Conservation (phyloP, 148 eudicot genomes). For the Persicaria tinctoria region DNA sequence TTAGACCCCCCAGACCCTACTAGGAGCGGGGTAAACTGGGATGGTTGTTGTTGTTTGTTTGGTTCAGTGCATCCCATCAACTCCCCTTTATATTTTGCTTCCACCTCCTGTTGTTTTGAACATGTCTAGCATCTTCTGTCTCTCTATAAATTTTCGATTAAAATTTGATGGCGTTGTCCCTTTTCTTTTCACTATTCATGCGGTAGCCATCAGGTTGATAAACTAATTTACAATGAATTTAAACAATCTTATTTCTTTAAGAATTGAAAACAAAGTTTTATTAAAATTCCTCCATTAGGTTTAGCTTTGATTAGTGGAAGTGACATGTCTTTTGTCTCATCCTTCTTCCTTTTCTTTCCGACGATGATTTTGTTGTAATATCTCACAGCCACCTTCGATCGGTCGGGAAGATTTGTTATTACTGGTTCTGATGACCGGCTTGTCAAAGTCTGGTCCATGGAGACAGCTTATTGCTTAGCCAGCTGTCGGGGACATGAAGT, state of each 20-base stretch:
- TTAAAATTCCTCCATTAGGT: background rate
- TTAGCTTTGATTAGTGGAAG: conserved; percentile 1
- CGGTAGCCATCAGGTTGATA: background rate
- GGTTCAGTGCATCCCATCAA: background rate
- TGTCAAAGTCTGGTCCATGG: conserved; percentile 98
- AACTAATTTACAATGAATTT: background rate
- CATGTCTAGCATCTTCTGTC: background rate
- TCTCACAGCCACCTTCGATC: conserved; percentile 76
- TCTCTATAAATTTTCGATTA: background rate
- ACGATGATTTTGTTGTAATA: background rate
- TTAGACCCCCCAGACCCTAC: too few relatives aligned
- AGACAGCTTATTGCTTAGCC: conserved; percentile 89
- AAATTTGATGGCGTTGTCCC: background rate
- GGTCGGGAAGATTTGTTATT: conserved; percentile 86
- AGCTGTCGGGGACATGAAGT: conserved; percentile 99
- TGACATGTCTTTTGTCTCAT: background rate
- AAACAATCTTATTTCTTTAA: background rate
- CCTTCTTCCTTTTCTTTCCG: background rate
- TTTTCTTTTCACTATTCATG: background rate
- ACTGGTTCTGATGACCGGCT: conserved; percentile 99
- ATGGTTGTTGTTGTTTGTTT: background rate
- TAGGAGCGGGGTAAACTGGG: too few relatives aligned
- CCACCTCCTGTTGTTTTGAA: background rate
- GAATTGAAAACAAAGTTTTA: background rate
- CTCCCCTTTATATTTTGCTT: background rate